Base-by-base conservation (phyloP, 371 early-diverging fungal genomes). In the Zopfochytrium polystomum region DNA sequence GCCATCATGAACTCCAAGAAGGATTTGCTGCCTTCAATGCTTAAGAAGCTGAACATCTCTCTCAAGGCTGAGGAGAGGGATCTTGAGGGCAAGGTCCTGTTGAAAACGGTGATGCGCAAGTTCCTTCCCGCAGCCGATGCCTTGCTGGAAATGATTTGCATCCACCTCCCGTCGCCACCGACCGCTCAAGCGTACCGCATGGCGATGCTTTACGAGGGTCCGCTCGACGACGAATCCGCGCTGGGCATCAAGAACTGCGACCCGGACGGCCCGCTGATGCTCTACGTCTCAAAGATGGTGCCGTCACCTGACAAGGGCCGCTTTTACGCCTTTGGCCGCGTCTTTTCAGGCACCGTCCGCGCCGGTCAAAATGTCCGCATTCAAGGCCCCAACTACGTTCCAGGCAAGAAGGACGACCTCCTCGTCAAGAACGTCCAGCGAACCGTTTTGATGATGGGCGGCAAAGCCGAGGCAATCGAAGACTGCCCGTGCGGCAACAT, bases 291-390 rank as follows among this genome's bases (percentile, higher is more conserved):
- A 80, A 99, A 99, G 92, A 99, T 99, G 99, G 97, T 99, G 64
- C 99, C 99, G 60, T 97, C 98, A 70, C 92, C 94, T 73, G 96
- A 95, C 81, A 93, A 96, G 87, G 98, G 98, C 74, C 92, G 99
- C 79, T 99, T 99, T 92, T 98, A 95, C 82, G 99, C 99, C 63
- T 97, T 99, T 82, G 99, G 99, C 78, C 94, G 99, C 90, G 99
- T 99, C 77, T 98, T 99, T 89, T 94, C 99, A 65, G 99, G 99
- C 73, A 95, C 95, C 70, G 91, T 98, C 78, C 87, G 88, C 63
- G 92, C 96, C 63, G 99, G 99, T 84, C 86, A 90, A 75, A 98
- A 99, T 88, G 96, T 99, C 84, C 92, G 98, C 81, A 98, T 99
- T 75, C 99, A 98, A 82, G 99, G 99, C 63, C 99, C 99, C 61